Evolutionary conservation across 2,329 filamentous ascomycete genomes (phyloP), one percentile per base, ranked within the genome.

Genomic region (Grosmannia huntii): DNA sequence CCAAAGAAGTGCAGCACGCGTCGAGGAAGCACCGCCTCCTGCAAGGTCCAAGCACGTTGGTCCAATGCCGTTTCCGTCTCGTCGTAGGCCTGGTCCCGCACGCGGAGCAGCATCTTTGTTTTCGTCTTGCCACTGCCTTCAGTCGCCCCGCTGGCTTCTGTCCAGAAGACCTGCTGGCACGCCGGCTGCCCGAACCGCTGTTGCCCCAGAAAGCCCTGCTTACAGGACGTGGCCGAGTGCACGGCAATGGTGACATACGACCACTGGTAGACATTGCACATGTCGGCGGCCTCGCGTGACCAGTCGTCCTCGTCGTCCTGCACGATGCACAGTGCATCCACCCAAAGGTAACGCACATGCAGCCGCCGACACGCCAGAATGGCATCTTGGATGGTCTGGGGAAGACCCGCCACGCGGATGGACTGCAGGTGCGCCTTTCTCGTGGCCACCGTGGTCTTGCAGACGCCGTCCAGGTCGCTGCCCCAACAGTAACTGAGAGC

Each of bases 301-400:
- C 55, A 57, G 33, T 61, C 58, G 44, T 48, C 54, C 3, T 11
- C 21, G 54, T 53, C 53, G 38, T 57, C 48, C 53, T 63, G 62
- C 50, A 60, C 53, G 19, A 63, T 62, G 56, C 62, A 63, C 16
- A 63, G 56, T 1, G 59, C 58, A 21, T 63, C 62, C 9, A 63
- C 44, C 60, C 62, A 63, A 4, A 63, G 57, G 44, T 63, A 63
- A 19, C 56, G 56, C 3, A 62, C 11, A 19, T 56, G 53, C 19
- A 62, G 38, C 27, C 36, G 25, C 10, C 51, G 48, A 14, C 55
- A 60, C 14, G 44, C 53, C 19, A 38, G 41, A 9, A 62, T 56
- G 4, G 61, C 59, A 38, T 62, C 61, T 10, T 54, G 49, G 25
- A 62, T 53, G 16, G 61, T 59, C 10, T 52, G 6, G 4, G 59